Conservation (phyloP, 2,329 filamentous ascomycete genomes). For the Biscogniauxia mediterranea region DNA sequence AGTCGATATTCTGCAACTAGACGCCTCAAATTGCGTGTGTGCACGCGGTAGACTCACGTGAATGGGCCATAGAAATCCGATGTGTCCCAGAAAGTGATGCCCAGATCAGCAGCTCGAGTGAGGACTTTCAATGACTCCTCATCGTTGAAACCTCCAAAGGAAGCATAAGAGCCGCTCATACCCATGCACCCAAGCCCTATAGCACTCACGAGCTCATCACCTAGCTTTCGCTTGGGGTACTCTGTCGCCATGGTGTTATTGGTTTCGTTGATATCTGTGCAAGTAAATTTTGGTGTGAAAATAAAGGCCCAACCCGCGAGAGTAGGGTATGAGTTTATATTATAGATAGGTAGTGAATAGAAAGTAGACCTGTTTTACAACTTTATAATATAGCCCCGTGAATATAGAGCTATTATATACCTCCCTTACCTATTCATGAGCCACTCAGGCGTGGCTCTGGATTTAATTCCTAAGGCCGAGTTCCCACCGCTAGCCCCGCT, state of each 20-base stretch:
- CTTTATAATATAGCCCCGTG: too few relatives aligned
- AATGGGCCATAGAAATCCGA: conserved; percentile 35
- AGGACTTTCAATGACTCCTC: conserved; percentile 27
- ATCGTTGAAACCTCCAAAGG: conserved; percentile 27
- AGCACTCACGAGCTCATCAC: conserved; percentile 39
- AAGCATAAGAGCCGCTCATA: conserved; percentile 34
- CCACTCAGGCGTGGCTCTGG: too few relatives aligned
- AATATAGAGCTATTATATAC: too few relatives aligned
- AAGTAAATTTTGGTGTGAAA: not conserved
- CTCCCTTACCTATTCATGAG: too few relatives aligned
- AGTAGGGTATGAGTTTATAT: not conserved
- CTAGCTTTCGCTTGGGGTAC: conserved; percentile 40
- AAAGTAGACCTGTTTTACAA: too few relatives aligned
- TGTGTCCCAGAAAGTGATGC: conserved; percentile 31
- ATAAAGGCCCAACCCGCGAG: not conserved
- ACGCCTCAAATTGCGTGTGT: too few relatives aligned
- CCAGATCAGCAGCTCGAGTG: conserved; percentile 25
- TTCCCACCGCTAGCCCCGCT: too few relatives aligned
- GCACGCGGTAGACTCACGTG: conserved; percentile 26
- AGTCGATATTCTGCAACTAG: not conserved
- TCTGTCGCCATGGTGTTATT: conserved; percentile 21
- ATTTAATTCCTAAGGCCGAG: too few relatives aligned
- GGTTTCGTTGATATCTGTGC: not conserved
- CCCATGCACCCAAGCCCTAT: conserved; percentile 50
- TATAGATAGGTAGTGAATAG: not conserved